Conservation (phyloP, 306 rosid genomes). For the Argentina anserina region DNA sequence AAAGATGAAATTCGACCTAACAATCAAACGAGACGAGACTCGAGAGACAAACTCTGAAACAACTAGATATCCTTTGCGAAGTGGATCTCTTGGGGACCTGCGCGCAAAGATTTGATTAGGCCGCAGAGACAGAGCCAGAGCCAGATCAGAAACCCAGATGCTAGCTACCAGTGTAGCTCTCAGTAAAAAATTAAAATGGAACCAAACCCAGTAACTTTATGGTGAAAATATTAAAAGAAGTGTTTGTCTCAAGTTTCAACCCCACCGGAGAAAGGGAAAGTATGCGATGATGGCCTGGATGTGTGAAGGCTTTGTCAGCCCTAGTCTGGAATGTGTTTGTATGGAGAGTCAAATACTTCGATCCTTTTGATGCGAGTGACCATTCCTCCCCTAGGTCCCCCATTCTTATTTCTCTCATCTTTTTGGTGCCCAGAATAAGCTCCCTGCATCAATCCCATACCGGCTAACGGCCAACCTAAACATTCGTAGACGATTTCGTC, state of each 20-base stretch:
- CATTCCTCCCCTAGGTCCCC: neutral
- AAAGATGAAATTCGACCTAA: neutral
- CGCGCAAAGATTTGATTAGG: conserved; percentile 6
- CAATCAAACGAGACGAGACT: neutral
- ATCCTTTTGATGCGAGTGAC: conserved; percentile 12
- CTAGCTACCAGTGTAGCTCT: conserved; percentile 5
- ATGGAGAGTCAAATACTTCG: conserved; percentile 13
- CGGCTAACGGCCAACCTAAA: too few relatives aligned
- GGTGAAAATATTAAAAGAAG: neutral
- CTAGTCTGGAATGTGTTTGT: neutral
- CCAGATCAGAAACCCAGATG: neutral
- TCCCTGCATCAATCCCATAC: too few relatives aligned
- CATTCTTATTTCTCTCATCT: neutral
- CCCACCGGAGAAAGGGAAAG: neutral
- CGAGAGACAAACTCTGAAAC: conserved; percentile 12
- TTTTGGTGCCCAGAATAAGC: neutral
- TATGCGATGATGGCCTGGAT: conserved; percentile 7
- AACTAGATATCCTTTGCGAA: neutral
- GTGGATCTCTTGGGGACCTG: conserved; percentile 15
- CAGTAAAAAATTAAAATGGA: neutral
- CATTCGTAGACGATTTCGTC: too few relatives aligned
- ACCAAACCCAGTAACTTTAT: neutral
- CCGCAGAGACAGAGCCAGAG: neutral
- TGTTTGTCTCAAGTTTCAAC: neutral
- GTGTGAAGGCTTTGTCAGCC: conserved; percentile 1